Conservation (phyloP, 345 rosid genomes). For the Bruguiera sexangula region DNA sequence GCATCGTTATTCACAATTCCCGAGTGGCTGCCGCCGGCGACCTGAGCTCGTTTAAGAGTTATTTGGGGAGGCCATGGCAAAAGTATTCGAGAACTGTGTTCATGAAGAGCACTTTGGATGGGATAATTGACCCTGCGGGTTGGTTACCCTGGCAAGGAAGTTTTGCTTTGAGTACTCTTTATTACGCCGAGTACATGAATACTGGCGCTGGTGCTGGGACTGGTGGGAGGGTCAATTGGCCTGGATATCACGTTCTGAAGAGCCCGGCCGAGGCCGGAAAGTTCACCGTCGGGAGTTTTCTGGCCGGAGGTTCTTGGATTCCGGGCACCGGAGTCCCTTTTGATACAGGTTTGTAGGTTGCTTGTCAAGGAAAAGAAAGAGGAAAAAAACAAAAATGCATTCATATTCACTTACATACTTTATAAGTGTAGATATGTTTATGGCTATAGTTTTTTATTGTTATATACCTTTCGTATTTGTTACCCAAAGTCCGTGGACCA, state of each 20-base stretch:
- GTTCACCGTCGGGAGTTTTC: constrained; percentile 66
- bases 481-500: too few relatives aligned
- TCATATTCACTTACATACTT: too few relatives aligned
- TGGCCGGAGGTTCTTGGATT: constrained; percentile 69
- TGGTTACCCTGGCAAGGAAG: constrained; percentile 78
- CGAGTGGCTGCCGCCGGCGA: constrained; percentile 48
- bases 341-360: constrained; percentile 45
- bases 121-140: constrained; percentile 48
- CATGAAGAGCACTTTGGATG: constrained; percentile 51
- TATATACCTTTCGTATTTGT: too few relatives aligned
- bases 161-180: constrained; percentile 71
- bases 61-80: constrained; percentile 87
- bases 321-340: constrained; percentile 72
- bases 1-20: constrained; percentile 67
- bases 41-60: constrained; percentile 40
- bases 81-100: constrained; percentile 73
- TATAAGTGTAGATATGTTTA: not conserved
- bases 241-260: constrained; percentile 47
- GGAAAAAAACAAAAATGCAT: not conserved
- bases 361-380: not conserved
- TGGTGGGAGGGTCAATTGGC: constrained; percentile 68
- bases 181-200: constrained; percentile 78
- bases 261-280: constrained; percentile 48
- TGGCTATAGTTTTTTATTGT: not conserved
- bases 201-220: constrained; percentile 59